Evolutionary conservation across 495 filamentous ascomycete species (phyloP), one percentile per base, ranked within the genome.

Genomic region (Clohesyomyces aquaticus): DNA sequence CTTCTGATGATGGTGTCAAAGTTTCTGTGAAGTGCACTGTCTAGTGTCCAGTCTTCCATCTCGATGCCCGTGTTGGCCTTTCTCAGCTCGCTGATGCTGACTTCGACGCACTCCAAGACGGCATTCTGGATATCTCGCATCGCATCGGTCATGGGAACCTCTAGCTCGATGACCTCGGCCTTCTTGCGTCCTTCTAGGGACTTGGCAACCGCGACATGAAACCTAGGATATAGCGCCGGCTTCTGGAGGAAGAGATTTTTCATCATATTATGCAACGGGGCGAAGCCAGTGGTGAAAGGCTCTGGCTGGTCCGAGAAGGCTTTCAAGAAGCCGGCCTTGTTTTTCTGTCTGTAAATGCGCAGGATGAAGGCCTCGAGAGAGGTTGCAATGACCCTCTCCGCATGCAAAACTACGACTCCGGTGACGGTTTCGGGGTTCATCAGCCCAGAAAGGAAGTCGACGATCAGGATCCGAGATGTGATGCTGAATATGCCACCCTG

Each of bases 31-130:
- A 98, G 77, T 22, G 94, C 95, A 73, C 91, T 96, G 73, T 98
- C 95, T 19, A 96, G 78, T 57, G 91, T 98, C 94, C 94, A 98
- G 66, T 97, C 92, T 61, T 93, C 93, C 88, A 98, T 90, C 65
- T 98, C 95, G 4, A 98, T 77, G 0, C 92, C 91, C 0, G 87
- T 81, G 70, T 96, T 97, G 9, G 85, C 80, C 72, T 96, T 97
- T 72, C 91, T 93, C 16, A 98, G 79, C 72, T 98, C 95, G 26
- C 86, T 82, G 66, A 98, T 93, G 64, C 91, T 95, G 49, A 92
- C 86, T 73, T 98, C 94, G 14, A 98, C 93, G 73, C 95, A 98
- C 73, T 97, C 94, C 73, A 98, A 85, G 48, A 98, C 88, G 3
- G 94, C 92, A 64, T 88, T 91, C 66, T 98, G 94, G 28, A 98